These are phyloP conservation scores for Penstemon eatonii DNA, from an alignment of 257 asterid species.

Conservation along the genomic window DNA sequence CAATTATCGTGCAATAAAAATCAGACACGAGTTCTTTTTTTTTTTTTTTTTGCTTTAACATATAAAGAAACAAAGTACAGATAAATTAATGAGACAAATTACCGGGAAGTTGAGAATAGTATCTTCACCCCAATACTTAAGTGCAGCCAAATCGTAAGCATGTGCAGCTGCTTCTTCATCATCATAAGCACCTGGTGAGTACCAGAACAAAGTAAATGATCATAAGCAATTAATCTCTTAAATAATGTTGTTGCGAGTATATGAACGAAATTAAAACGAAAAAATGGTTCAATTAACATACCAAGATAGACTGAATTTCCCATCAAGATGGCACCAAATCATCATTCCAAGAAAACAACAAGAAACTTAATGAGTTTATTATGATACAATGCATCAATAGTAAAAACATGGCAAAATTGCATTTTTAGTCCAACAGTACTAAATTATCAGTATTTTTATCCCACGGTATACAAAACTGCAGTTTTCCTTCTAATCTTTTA, in stretches of 20 bases:
- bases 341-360: conserved; percentile 1
- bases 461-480: too few species aligned
- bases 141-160: conserved; percentile 87
- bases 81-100: background rate
- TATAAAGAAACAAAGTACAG: background rate
- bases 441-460: too few species aligned
- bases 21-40: conserved; percentile 2
- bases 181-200: conserved; percentile 68
- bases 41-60: background rate
- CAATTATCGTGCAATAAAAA: conserved; percentile 8
- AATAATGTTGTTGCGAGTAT: background rate
- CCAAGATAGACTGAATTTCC: conserved; percentile 76
- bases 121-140: conserved; percentile 83
- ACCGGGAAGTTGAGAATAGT: conserved; percentile 85
- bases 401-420: background rate
- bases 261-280: background rate
- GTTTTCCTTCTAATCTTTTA: too few species aligned
- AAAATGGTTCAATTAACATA: conserved; percentile 26
- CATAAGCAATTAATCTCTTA: background rate
- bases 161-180: conserved; percentile 89
- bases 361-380: conserved; percentile 8
- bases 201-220: background rate
- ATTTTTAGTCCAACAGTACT: too few species aligned
- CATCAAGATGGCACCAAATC: conserved; percentile 30
- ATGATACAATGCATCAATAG: background rate